These are phyloP conservation scores for Rosa chinensis DNA, from an alignment of 306 rosid species.

Conservation along the genomic window DNA sequence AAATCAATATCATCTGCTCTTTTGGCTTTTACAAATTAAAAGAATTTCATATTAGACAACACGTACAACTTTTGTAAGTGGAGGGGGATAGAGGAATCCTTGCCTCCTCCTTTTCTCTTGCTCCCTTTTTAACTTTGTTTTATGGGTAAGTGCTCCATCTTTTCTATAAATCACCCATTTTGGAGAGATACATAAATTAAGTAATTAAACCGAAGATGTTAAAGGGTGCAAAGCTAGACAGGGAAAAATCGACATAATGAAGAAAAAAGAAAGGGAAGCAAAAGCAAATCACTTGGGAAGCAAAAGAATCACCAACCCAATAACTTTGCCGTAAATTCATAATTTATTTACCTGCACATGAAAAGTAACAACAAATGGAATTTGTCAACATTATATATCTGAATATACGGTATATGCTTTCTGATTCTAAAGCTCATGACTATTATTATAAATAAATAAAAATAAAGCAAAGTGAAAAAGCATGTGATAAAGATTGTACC, in stretches of 20 bases:
- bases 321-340: slow-evolving; percentile 15
- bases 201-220: slow-evolving; percentile 16
- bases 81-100: slow-evolving; percentile 19
- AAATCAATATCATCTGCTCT: not conserved
- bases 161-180: slow-evolving; percentile 32
- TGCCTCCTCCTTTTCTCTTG: slow-evolving; percentile 21
- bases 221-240: slow-evolving; percentile 3
- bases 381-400: not conserved
- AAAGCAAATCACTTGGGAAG: slow-evolving; percentile 36
- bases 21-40: slow-evolving; percentile 24
- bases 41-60: slow-evolving; percentile 33
- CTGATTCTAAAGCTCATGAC: not conserved
- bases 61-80: slow-evolving; percentile 41
- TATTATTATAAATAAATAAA: not conserved
- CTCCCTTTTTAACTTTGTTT: slow-evolving; percentile 31
- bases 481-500: slow-evolving; percentile 39
- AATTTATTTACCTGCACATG: slow-evolving; percentile 72
- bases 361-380: slow-evolving; percentile 12
- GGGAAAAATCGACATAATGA: slow-evolving; percentile 23
- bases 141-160: slow-evolving; percentile 30
- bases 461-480: not conserved
- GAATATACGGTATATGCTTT: slow-evolving; percentile 9
- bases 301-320: slow-evolving; percentile 37
- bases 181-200: slow-evolving; percentile 13
- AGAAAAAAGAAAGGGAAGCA: slow-evolving; percentile 25